Evolutionary conservation across 768 basidiomycete species (phyloP).

Genomic region (Phaeotremella fagi): DNA sequence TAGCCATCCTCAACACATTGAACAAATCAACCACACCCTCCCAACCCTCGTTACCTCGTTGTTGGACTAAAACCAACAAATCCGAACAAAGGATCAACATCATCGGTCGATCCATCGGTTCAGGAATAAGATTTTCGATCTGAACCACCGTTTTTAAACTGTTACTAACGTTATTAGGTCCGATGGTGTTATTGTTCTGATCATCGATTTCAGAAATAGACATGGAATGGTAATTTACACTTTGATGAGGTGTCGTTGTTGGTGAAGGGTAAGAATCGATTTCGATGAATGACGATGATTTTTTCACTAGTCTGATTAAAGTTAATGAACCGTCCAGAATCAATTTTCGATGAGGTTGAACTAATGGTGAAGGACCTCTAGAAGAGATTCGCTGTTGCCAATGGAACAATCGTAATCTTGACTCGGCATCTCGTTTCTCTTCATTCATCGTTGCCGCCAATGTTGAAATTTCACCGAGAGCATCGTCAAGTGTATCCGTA

Average conservation of each 20-base stretch:
- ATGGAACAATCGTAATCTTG: conserved; percentile 78
- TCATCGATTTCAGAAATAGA: no score
- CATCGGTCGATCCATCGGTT: conserved; percentile 55
- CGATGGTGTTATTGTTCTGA: conserved; percentile 34
- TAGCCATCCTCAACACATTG: conserved; percentile 95
- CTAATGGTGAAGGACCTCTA: conserved; percentile 91
- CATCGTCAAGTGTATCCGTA: conserved; percentile 71
- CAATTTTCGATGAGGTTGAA: conserved; percentile 92
- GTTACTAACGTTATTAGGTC: no score
- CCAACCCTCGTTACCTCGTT: conserved; percentile 74
- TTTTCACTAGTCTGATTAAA: conserved; percentile 84
- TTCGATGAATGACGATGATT: conserved; percentile 74
- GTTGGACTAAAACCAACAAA: conserved; percentile 82
- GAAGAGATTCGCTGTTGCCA: conserved; percentile 69
- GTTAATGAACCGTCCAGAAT: conserved; percentile 86
- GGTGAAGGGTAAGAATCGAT: conserved; percentile 49
- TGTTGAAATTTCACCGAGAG: conserved; percentile 77
- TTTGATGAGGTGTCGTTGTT: neutral
- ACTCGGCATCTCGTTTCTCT: conserved; percentile 92
- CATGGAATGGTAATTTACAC: no score
- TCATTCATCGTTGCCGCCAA: conserved; percentile 96
- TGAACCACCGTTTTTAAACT: conserved; percentile 72
- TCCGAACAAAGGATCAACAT: conserved; percentile 59
- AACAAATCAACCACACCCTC: conserved; percentile 78
- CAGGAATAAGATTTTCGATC: conserved; percentile 83